Evolutionary conservation across 495 filamentous ascomycete species (phyloP).

Genomic region (Penicillium chermesinum): DNA sequence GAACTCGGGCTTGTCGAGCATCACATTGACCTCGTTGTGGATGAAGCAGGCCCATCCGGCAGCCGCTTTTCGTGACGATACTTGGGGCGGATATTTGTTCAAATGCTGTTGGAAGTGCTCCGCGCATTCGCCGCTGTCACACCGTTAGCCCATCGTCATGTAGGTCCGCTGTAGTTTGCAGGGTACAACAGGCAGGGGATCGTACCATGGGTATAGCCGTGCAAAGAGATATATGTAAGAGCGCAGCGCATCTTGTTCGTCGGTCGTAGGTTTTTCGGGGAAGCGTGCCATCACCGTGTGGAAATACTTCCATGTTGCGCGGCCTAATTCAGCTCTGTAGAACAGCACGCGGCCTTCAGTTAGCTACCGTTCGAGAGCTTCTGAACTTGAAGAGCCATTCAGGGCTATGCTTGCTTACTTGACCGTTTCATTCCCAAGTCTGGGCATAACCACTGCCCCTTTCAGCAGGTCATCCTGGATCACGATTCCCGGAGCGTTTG

Average conservation of each 20-base stretch:
- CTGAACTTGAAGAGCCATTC: too few relatives aligned
- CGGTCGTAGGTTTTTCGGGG: slow-evolving; percentile 74
- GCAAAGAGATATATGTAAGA: slow-evolving; percentile 88
- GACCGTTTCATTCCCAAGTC: slow-evolving; percentile 84
- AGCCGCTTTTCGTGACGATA: slow-evolving; percentile 73
- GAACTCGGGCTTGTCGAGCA: slow-evolving; percentile 74
- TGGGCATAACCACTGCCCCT: slow-evolving; percentile 80
- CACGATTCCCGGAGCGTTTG: slow-evolving; percentile 14
- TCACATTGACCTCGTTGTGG: slow-evolving; percentile 90
- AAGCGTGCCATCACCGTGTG: slow-evolving; percentile 95
- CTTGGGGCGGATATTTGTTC: slow-evolving; percentile 83
- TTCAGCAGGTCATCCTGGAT: slow-evolving; percentile 49
- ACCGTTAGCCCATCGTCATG: slow-evolving; percentile 14
- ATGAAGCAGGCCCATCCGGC: slow-evolving; percentile 91
- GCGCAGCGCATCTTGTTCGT: slow-evolving; percentile 78
- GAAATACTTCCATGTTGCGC: slow-evolving; percentile 85
- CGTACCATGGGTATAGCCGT: slow-evolving; percentile 79
- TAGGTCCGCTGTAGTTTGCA: too few relatives aligned
- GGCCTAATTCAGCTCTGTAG: slow-evolving; percentile 76
- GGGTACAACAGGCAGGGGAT: neutral
- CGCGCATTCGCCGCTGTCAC: slow-evolving; percentile 80
- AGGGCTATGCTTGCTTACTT: slow-evolving; percentile 47
- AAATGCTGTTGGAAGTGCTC: slow-evolving; percentile 82
- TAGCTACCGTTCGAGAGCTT: too few relatives aligned
- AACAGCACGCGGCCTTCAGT: neutral